Evolutionary conservation across 192 early-diverging fungal species (phyloP), one percentile per base, ranked within the genome.

Genomic region (Dissophora ornata): DNA sequence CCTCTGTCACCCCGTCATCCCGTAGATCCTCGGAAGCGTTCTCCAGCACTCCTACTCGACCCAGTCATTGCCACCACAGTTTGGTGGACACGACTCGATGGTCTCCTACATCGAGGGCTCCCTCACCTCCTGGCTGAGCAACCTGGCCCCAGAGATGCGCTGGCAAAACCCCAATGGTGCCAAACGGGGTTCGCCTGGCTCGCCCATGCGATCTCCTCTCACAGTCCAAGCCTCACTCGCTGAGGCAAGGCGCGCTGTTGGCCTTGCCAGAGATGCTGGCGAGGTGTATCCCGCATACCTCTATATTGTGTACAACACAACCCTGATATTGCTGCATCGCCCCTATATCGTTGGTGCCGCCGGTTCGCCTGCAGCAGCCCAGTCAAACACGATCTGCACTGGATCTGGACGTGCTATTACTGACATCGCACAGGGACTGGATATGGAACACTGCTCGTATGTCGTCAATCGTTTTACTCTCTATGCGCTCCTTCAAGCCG

Each of bases 331-430:
- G 28, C 63, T 84, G 21, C 85, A 86, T 41, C 73, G 83, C 52
- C 85, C 85, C 10, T 86, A 86, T 38, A 84, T 86, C 50, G 69
- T 73, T 13, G 82, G 80, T 24, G 77, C 69, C 54, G 59, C 80
- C 22, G 79, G 71, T 15, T 69, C 78, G 30, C 71, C 57, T 10
- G 71, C 80, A 22, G 69, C 67, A 15, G 61, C 74, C 28, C 57
- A 77, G 21, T 81, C 80, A 10, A 69, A 71, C 32, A 58, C 67
- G 19, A 81, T 81, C 29, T 81, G 80, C 62, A 70, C 57, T 32
- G 63, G 74, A 50, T 69, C 80, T 18, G 80, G 71, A 25, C 68
- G 63, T 24, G 74, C 67, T 18, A 81, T 81, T 33, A 78, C 80
- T 2, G 68, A 71, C 49, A 62, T 81, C 42, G 57, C 71, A 24